Conservation (phyloP, 202 grass and related monocot genomes). For the Elaeis oleifera region DNA sequence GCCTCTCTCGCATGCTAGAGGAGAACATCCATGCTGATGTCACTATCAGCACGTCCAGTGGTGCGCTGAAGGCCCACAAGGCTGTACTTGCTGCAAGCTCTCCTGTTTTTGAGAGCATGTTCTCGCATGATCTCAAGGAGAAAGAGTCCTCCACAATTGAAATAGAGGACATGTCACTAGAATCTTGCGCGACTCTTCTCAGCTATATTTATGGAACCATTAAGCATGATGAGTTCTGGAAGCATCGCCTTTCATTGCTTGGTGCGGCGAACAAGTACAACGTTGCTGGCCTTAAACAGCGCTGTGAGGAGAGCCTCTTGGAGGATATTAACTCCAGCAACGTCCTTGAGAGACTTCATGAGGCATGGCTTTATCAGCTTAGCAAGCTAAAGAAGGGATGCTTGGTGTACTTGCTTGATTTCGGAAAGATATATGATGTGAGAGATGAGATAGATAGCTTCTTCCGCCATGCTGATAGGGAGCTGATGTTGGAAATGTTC, state of each 20-base stretch:
- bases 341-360: conserved; percentile 71
- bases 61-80: conserved; percentile 66
- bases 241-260: conserved; percentile 56
- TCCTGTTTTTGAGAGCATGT: conserved; percentile 83
- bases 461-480: conserved; percentile 60
- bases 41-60: conserved; percentile 53
- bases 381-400: conserved; percentile 70
- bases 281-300: conserved; percentile 47
- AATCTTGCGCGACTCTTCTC: conserved; percentile 54
- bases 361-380: conserved; percentile 79
- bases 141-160: conserved; percentile 46
- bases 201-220: conserved; percentile 69
- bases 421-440: conserved; percentile 84
- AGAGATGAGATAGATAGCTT: conserved; percentile 62
- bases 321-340: conserved; percentile 69
- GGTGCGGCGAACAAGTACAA: conserved; percentile 66
- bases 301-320: conserved; percentile 85
- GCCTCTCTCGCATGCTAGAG: conserved; percentile 67
- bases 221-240: conserved; percentile 58
- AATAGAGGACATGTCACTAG: conserved; percentile 59
- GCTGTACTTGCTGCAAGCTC: conserved; percentile 54
- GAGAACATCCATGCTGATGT: conserved; percentile 65
- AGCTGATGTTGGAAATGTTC: conserved; percentile 77
- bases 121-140: conserved; percentile 70
- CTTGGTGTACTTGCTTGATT: conserved; percentile 64